Base-by-base conservation (phyloP, 1,284 basidiomycete genomes). In the Abortiporus biennis region DNA sequence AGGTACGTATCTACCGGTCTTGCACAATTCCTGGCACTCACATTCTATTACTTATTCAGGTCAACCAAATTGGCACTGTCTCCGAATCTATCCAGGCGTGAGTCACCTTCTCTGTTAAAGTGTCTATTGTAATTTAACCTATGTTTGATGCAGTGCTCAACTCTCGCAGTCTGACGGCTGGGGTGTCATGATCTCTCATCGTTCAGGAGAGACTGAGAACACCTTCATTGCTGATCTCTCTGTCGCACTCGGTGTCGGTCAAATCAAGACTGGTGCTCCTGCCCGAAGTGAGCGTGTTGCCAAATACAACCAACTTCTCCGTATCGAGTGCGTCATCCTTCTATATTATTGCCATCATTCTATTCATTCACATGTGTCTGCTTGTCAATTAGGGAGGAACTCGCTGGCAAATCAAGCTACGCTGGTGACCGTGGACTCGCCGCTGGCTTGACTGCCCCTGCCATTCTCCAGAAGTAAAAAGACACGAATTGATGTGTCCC, bases 181-280 rank as follows among this genome's bases (percentile, higher is more conserved):
- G 95, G 93, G 91, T 66, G 91, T 98, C 70, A 99, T 99, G 95
- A 89, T 96, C 65, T 98, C 94, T 51, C 96, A 99, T 81, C 93
- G 96, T 57, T 93, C 87, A 51, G 95, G 95, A 64, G 94, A 98
- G 75, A 92, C 91, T 32, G 89, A 92, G 70, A 93, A 92, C 71
- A 95, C 92, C 47, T 81, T 95, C 68, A 99, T 99, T 60, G 92
- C 96, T 53, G 95, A 99, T 71, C 85, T 99, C 53, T 84, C 85
- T 50, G 93, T 99, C 54, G 96, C 87, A 46, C 91, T 98, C 55
- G 90, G 90, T 53, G 78, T 77, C 45, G 94, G 94, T 54, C 89
- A 96, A 71, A 97, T 97, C 80, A 98, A 99, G 85, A 95, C 95
- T 44, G 95, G 95, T 73, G 93, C 92, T 36, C 92, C 93, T 23